Base-by-base conservation (phyloP, 805 yeast genomes). In the Saccharomycopsis fibuligera region DNA sequence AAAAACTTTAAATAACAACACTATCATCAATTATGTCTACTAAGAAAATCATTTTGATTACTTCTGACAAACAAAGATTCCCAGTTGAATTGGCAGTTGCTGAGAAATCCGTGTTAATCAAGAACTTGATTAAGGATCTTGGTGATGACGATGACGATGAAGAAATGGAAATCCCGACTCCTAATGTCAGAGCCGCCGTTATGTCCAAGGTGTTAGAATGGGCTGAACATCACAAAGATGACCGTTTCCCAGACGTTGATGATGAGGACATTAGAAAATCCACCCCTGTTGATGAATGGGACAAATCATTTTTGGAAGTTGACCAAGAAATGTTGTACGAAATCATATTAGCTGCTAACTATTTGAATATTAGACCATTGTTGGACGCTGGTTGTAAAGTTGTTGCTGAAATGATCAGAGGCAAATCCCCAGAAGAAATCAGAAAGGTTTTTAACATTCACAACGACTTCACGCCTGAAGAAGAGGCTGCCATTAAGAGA, bases 241-340 rank as follows among this genome's bases (percentile, higher is more conserved):
- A 85, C 8, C 72, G 72, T 17, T 82, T 82, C 66, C 86, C 86
- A 17, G 88, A 81, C 54, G 90, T 83, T 47, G 87, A 79, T 50
- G 96, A 87, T 55, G 90, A 84, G 47, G 95, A 87, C 57, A 77
- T 86, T 22, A 80, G 85, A 63, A 86, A 86, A 62, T 75, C 91
- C n/a, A 88, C 89, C 2, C 96, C 96, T 3, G 88, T 91, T 45
- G 91, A 85, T 54, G 89, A 89, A 41, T 91, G 98, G 98, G 98
- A 91, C 68, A 86, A 86, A 65, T 87, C 86, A 65, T 91, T 90
- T 65, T 75, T 91, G 58, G 86, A 86, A 62, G 96, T 91, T 35
- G 98, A 91, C 67, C 98, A 84, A 62, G 91, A 84, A 58, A 84
- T 84, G 90, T 72, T 84, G 50, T 84, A 84, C 57, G 93, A 83